Evolutionary conservation across 2,329 filamentous ascomycete genomes (phyloP), one percentile per base, ranked within the genome.

Genomic region (Talaromyces piceae): DNA sequence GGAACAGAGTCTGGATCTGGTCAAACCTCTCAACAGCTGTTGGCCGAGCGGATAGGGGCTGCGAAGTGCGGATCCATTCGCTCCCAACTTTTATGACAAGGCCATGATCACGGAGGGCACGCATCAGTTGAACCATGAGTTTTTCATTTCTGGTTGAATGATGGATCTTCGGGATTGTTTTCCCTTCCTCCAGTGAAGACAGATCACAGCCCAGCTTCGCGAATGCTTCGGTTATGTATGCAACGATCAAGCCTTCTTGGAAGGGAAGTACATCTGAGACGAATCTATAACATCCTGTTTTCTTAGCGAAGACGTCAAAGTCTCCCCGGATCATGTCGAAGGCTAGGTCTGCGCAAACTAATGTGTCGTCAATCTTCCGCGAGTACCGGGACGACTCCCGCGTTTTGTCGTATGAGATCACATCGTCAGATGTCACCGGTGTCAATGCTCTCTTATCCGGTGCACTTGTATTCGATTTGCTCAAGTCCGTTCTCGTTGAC

Each of bases 221-320:
- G 31, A 67, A 64, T 2, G 64, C 63, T 39, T 70, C 66, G 2
- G 65, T 30, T 13, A 49, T 54, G 4, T 47, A 49, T 25, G 53
- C 52, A n/a, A 56, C 41, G 22, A 44, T 51, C 52, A 27, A 56
- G 49, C 47, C 33, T 3, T 8, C 53, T 61, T 46, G 55, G 48
- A 16, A 46, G 45, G 1, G 60, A 58, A 30, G 58, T 41, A 46
- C 27, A 3, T 16, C 9, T 52, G 0, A 62, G 53, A 4, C 57
- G 49, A 46, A 46, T 13, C 33, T 31, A 11, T 46, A 13, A 31
- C 26, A 31, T 6, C 44, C 44, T 20, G 25, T n/a, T 3, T 31
- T 27, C 22, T 20, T 31, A n/a, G 45, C 63, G 58, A 0, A 50
- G 31, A 9, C 71, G 59, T 1, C 62, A 59, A 1, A 53, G 25